These are phyloP conservation scores for Dendrostoma leiphaemia DNA, from an alignment of 2,329 filamentous ascomycete genomes.

Conservation along the genomic window DNA sequence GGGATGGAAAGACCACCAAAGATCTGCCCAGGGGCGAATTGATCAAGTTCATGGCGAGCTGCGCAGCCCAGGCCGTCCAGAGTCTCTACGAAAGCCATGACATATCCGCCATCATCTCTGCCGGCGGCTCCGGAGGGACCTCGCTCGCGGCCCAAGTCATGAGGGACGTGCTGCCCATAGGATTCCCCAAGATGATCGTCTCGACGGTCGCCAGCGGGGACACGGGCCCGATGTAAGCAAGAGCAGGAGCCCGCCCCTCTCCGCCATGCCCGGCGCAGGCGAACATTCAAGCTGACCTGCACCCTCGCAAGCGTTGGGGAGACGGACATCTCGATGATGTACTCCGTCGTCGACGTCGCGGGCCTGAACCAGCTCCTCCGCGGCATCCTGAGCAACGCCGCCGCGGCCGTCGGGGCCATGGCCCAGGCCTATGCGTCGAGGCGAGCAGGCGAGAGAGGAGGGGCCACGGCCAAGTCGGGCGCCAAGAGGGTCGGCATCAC, in stretches of 20 bases:
- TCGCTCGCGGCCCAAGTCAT: constrained; percentile 60
- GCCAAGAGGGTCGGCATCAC: constrained; percentile 58
- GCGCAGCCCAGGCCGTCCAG: constrained; percentile 41
- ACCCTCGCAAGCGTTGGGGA: constrained; percentile 55
- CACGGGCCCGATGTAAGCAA: constrained; percentile 49
- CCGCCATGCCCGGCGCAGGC: neutral
- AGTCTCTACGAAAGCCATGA: constrained; percentile 33
- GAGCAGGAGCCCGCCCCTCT: neutral
- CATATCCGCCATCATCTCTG: constrained; percentile 56
- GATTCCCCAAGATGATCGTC: constrained; percentile 68
- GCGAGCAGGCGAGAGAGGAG: neutral
- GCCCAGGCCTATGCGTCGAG: constrained; percentile 39
- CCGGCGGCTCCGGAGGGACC: constrained; percentile 54
- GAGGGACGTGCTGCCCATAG: constrained; percentile 58
- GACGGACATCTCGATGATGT: constrained; percentile 68
- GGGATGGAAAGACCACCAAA: constrained; percentile 29
- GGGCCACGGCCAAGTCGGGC: neutral
- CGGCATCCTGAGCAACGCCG: constrained; percentile 61
- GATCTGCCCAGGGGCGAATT: constrained; percentile 51
- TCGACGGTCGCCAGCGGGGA: constrained; percentile 69
- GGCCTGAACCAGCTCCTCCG: constrained; percentile 61
- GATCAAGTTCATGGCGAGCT: constrained; percentile 52
- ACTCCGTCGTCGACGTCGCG: constrained; percentile 69
- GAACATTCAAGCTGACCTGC: neutral
- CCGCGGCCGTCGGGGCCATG: constrained; percentile 59